These are phyloP conservation scores for Plantago elongata DNA, from an alignment of 257 asterid genomes.

Conservation along the genomic window DNA sequence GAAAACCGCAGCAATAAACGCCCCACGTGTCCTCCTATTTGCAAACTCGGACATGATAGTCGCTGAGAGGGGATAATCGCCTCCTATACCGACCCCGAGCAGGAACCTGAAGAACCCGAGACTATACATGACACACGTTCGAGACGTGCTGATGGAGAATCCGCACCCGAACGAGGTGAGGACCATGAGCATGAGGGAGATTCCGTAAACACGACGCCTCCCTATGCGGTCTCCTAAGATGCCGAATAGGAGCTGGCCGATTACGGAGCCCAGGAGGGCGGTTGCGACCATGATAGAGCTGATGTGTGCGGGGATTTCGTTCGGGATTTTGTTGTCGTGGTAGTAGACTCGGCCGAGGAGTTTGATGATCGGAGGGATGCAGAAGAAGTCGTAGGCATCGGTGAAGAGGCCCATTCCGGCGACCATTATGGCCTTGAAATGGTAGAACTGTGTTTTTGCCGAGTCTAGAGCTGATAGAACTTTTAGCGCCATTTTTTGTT, in stretches of 20 bases:
- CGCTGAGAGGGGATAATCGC: slow-evolving; percentile 61
- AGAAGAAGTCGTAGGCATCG: slow-evolving; percentile 57
- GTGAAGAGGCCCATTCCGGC: slow-evolving; percentile 67
- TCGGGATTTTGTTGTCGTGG: background rate
- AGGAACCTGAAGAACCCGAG: slow-evolving; percentile 45
- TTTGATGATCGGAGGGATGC: slow-evolving; percentile 49
- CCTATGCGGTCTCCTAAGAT: slow-evolving; percentile 48
- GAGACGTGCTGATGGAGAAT: slow-evolving; percentile 38
- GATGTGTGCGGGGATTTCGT: slow-evolving; percentile 28
- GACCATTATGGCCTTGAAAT: slow-evolving; percentile 49
- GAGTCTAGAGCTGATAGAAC: slow-evolving; percentile 51
- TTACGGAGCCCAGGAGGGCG: slow-evolving; percentile 46
- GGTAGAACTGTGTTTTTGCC: slow-evolving; percentile 48
- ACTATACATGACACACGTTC: slow-evolving; percentile 39
- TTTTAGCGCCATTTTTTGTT: slow-evolving; percentile 35
- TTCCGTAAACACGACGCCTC: slow-evolving; percentile 46
- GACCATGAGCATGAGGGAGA: slow-evolving; percentile 46
- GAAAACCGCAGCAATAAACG: slow-evolving; percentile 56
- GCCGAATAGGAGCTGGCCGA: slow-evolving; percentile 46
- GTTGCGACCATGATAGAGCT: slow-evolving; percentile 32
- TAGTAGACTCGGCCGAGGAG: slow-evolving; percentile 48
- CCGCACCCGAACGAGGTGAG: slow-evolving; percentile 50
- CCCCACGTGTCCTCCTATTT: slow-evolving; percentile 44
- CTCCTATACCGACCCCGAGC: slow-evolving; percentile 54
- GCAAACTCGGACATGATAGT: slow-evolving; percentile 67